Conservation (phyloP, 805 yeast species). For the Metschnikowia bowlesiae region DNA sequence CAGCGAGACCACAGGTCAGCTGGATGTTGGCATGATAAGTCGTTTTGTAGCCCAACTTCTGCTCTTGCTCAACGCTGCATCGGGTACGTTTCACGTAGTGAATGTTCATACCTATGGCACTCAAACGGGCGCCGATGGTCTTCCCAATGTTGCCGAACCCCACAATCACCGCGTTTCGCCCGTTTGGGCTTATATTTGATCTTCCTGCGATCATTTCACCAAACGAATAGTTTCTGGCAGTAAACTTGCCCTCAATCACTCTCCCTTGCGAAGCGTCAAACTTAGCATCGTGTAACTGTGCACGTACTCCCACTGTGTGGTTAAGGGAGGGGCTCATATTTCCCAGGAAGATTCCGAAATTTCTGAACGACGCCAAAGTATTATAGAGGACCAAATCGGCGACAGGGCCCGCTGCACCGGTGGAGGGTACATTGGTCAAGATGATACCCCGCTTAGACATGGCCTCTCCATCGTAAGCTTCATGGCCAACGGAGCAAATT, state of each 20-base stretch:
- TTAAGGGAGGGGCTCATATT: slow-evolving; percentile 32
- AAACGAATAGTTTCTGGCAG: slow-evolving; percentile 21
- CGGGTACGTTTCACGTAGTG: slow-evolving; percentile 56
- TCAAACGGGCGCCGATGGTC: slow-evolving; percentile 53
- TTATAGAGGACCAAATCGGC: slow-evolving; percentile 66
- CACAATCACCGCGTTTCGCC: slow-evolving; percentile 56
- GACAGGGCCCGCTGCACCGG: slow-evolving; percentile 63
- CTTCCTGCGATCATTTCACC: slow-evolving; percentile 47
- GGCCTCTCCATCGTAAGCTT: slow-evolving; percentile 42
- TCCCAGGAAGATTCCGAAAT: slow-evolving; percentile 45
- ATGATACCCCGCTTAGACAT: slow-evolving; percentile 42
- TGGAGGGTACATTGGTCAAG: slow-evolving; percentile 54
- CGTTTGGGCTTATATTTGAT: slow-evolving; percentile 45
- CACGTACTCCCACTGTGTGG: slow-evolving; percentile 47
- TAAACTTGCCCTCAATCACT: slow-evolving; percentile 8
- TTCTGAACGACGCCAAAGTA: slow-evolving; percentile 57
- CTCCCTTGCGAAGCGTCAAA: slow-evolving; percentile 37
- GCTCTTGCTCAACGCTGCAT: slow-evolving; percentile 30
- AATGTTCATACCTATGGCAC: slow-evolving; percentile 59
- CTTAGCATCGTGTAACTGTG: slow-evolving; percentile 26
- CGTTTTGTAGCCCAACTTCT: slow-evolving; percentile 41
- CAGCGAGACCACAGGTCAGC: slow-evolving; percentile 39
- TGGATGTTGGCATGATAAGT: slow-evolving; percentile 35
- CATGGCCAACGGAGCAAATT: slow-evolving; percentile 56
- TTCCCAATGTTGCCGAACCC: slow-evolving; percentile 79